A percentile compares a stretch with the other conserved stretches of the same genome.
phyloP scores from a whole-genome alignment of 495 filamentous ascomycete genomes.

The Pseudoneurospora amorphoporcata region DNA sequence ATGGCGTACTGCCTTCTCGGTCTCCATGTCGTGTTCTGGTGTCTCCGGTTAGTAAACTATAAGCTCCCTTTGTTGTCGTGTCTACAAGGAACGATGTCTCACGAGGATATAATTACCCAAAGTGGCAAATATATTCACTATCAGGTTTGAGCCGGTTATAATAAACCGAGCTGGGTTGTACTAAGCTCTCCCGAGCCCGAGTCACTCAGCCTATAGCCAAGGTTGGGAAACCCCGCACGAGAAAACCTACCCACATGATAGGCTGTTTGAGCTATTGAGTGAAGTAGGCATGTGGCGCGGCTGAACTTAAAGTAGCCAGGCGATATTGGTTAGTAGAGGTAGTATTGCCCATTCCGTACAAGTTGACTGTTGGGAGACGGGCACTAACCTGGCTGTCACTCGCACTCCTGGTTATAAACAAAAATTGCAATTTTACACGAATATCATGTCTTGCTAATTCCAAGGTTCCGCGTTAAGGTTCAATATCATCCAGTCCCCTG shows the following conservation, averaged over 20 bases:
- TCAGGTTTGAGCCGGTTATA: background rate
- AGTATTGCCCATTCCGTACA: background rate
- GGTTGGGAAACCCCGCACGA: background rate
- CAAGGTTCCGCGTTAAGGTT: too few relatives aligned
- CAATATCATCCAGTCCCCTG: too few relatives aligned
- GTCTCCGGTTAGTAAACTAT: too few relatives aligned
- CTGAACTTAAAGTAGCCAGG: background rate
- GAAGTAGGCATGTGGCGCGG: background rate
- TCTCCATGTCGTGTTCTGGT: background rate
- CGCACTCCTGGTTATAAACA: too few relatives aligned
- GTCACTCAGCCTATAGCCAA: background rate
- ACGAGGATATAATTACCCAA: background rate
- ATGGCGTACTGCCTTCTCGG: background rate
- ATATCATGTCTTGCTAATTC: too few relatives aligned
- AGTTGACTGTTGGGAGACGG: background rate
- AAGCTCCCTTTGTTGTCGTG: background rate
- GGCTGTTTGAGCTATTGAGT: background rate
- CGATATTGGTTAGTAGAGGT: background rate
- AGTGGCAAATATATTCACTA: background rate
- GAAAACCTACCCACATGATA: background rate
- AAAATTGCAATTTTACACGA: too few relatives aligned
- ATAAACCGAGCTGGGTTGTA: background rate
- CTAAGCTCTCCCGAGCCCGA: background rate
- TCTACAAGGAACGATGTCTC: background rate
- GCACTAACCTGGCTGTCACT: too few relatives aligned